Evolutionary conservation across 768 basidiomycete species (phyloP).

Genomic region (Lentinula boryana): DNA sequence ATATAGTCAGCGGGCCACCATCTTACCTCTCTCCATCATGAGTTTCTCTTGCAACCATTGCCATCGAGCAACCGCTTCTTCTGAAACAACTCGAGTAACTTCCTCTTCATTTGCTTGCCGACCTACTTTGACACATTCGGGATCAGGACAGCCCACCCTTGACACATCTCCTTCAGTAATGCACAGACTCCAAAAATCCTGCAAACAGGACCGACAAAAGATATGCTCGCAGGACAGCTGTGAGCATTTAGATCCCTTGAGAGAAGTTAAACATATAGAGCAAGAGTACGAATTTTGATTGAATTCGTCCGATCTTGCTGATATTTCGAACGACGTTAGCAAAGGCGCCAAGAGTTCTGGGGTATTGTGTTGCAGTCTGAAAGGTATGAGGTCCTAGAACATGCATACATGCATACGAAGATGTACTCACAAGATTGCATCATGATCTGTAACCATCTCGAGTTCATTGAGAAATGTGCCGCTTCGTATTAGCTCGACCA

Average conservation of each 20-base stretch:
- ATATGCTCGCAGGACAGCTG: constrained; percentile 69
- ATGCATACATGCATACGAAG: constrained; percentile 2
- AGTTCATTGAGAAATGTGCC: constrained; percentile 57
- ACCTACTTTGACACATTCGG: constrained; percentile 63
- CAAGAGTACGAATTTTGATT: constrained; percentile 63
- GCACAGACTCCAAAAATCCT: constrained; percentile 77
- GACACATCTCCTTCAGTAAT: constrained; percentile 75
- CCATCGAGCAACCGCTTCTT: constrained; percentile 66
- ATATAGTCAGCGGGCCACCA: background rate
- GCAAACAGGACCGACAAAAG: constrained; percentile 78
- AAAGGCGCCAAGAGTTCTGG: constrained; percentile 46
- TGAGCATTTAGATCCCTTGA: constrained; percentile 74
- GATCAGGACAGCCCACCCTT: constrained; percentile 77
- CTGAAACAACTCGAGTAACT: constrained; percentile 62
- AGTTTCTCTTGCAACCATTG: constrained; percentile 71
- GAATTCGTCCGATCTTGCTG: constrained; percentile 46
- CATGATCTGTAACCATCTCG: constrained; percentile 18
- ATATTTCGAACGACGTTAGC: constrained; percentile 44
- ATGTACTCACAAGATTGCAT: constrained; percentile 32
- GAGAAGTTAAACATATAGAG: constrained; percentile 65
- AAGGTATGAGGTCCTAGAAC: background rate
- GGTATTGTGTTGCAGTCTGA: constrained; percentile 42
- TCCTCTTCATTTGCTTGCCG: constrained; percentile 65
- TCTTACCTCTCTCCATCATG: constrained; percentile 62
- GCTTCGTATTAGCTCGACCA: constrained; percentile 67